Percentiles rank a stretch among this genome's conserved stretches.
Conservation (phyloP, 2,329 filamentous ascomycete genomes). For the Mycocentrospora acerina region DNA sequence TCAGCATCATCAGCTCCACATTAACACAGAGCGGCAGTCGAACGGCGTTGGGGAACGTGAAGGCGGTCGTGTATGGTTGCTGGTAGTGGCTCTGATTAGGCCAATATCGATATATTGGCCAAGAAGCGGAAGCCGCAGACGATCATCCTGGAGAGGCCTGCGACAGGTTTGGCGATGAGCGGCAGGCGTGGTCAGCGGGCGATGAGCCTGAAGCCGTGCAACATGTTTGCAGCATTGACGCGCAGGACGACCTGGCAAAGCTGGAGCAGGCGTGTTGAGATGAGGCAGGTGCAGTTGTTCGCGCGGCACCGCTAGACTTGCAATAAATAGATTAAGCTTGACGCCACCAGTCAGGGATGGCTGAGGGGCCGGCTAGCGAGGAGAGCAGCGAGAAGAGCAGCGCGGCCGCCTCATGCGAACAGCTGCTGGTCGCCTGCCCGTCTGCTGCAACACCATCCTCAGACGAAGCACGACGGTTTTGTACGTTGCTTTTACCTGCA, state of each 20-base stretch:
- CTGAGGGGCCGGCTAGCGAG: conserved; percentile 15
- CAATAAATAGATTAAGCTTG: conserved; percentile 11
- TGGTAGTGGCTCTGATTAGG: conserved; percentile 10
- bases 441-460: conserved; percentile 9
- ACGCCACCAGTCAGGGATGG: conserved; percentile 11
- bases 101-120: conserved; percentile 27
- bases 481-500: conserved; percentile 4
- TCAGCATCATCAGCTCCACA: too few species aligned
- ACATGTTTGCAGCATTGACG: conserved; percentile 13
- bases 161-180: conserved; percentile 8
- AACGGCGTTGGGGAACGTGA: conserved; percentile 4
- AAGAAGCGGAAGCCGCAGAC: conserved; percentile 12
- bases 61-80: background rate
- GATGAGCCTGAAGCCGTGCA: conserved; percentile 1
- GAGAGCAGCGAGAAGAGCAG: conserved; percentile 4
- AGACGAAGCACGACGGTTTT: conserved; percentile 5
- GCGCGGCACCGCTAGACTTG: conserved; percentile 2
- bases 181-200: background rate
- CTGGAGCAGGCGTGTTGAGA: background rate
- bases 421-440: conserved; percentile 8
- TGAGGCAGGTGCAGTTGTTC: conserved; percentile 1
- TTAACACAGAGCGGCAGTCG: too few species aligned
- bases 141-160: conserved; percentile 1
- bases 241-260: conserved; percentile 1
- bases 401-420: conserved; percentile 2